Conservation (phyloP, 2,329 filamentous ascomycete species). For the Didymellaceae sp. region DNA sequence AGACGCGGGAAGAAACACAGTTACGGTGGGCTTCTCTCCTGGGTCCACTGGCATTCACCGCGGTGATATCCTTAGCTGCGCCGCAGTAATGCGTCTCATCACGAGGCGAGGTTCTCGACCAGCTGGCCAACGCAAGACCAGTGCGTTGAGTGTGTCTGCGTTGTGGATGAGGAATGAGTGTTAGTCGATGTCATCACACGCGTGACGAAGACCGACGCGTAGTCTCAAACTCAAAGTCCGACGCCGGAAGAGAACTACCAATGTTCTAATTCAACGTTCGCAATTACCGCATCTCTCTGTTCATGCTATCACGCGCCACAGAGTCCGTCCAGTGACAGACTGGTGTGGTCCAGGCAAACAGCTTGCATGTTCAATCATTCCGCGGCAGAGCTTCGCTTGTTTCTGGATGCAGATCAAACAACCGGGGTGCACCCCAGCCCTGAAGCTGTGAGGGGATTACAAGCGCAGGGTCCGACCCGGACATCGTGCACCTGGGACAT, state of each 20-base stretch:
- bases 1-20: neutral
- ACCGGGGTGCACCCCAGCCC: conserved; percentile 13
- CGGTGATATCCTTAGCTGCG: no score
- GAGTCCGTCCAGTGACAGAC: conserved; percentile 8
- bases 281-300: conserved; percentile 8
- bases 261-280: conserved; percentile 1
- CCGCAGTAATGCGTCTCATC: no score
- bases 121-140: conserved; percentile 1
- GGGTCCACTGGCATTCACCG: no score
- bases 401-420: conserved; percentile 40
- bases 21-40: no score
- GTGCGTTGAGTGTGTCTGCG: conserved; percentile 1
- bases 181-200: conserved; percentile 13
- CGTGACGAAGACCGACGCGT: conserved; percentile 6
- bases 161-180: conserved; percentile 18
- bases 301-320: neutral
- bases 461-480: conserved; percentile 15
- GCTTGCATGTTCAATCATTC: conserved; percentile 20
- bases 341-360: conserved; percentile 3
- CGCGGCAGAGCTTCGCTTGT: conserved; percentile 31
- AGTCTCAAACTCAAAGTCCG: neutral
- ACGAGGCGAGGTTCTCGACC: neutral
- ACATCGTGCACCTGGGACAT: conserved; percentile 12
- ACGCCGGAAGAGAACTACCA: neutral
- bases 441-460: conserved; percentile 19